A percentile compares a stretch with the other conserved stretches of the same genome.
Conservation (phyloP, 2,329 filamentous ascomycete genomes). For the Curvularia sp. region DNA sequence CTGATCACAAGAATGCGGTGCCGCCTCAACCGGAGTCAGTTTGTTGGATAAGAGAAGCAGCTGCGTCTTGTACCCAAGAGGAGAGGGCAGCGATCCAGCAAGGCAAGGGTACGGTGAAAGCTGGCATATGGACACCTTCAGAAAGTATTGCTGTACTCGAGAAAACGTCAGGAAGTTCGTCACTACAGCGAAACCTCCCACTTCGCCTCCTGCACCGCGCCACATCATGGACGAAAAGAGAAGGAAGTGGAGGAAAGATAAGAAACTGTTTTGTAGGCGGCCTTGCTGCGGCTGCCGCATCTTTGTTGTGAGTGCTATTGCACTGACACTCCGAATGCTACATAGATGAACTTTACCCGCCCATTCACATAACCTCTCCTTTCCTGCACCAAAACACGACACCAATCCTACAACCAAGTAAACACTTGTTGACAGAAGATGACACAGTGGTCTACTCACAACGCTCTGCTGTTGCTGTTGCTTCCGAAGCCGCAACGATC, state of each 20-base stretch:
- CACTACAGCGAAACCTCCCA: not conserved
- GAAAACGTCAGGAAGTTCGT: slow-evolving; percentile 8
- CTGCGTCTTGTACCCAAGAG: slow-evolving; percentile 61
- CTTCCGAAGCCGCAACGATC: not conserved
- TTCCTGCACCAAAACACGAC: not conserved
- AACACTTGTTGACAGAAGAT: not conserved
- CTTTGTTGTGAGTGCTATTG: slow-evolving; percentile 18
- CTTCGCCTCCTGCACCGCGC: slow-evolving; percentile 1
- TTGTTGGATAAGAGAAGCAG: slow-evolving; percentile 65
- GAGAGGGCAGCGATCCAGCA: slow-evolving; percentile 58
- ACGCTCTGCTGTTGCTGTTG: slow-evolving; percentile 6
- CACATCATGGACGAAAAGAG: not conserved
- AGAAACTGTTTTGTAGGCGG: slow-evolving; percentile 5
- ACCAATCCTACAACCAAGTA: too few relatives aligned
- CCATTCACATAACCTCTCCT: not conserved
- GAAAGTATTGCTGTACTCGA: not conserved
- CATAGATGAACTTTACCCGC: slow-evolving; percentile 2
- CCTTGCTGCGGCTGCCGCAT: slow-evolving; percentile 5
- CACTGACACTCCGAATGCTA: slow-evolving; percentile 2
- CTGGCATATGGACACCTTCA: slow-evolving; percentile 30
- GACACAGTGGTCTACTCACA: slow-evolving; percentile 4
- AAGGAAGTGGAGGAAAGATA: not conserved
- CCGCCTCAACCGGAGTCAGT: slow-evolving; percentile 60
- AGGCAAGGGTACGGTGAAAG: slow-evolving; percentile 52
- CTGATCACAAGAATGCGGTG: slow-evolving; percentile 63